Conservation (phyloP, 2,329 filamentous ascomycete genomes). For the Xylariaceae sp. region DNA sequence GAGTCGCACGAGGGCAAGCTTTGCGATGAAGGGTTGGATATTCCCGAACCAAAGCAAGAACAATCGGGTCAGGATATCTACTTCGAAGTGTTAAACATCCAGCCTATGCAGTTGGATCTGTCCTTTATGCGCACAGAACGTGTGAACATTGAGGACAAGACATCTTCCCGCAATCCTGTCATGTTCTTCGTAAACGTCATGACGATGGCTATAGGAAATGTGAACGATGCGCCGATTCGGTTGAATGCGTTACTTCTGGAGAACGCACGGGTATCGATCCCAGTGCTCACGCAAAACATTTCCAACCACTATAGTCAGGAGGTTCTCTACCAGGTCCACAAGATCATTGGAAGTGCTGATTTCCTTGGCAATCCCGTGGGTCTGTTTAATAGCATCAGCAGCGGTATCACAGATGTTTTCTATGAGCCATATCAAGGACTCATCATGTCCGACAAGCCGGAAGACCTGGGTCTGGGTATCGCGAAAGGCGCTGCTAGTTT, state of each 20-base stretch:
- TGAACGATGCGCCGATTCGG: conserved; percentile 93
- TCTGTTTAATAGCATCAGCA: conserved; percentile 96
- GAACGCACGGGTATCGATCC: conserved; percentile 86
- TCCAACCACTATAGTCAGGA: conserved; percentile 96
- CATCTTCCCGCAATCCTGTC: conserved; percentile 83
- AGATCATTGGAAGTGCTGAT: conserved; percentile 94
- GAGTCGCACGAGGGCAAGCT: conserved; percentile 74
- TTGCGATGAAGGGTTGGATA: conserved; percentile 84
- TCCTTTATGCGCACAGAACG: conserved; percentile 96
- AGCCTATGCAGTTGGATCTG: conserved; percentile 95
- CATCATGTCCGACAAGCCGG: conserved; percentile 91
- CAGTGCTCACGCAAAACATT: conserved; percentile 78
- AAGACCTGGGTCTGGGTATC: conserved; percentile 91
- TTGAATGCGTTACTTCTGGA: conserved; percentile 93
- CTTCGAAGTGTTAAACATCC: conserved; percentile 93
- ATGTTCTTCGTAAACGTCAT: conserved; percentile 99
- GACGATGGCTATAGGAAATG: conserved; percentile 98
- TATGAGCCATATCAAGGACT: conserved; percentile 98
- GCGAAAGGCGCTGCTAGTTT: conserved; percentile 96
- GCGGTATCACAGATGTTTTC: conserved; percentile 95
- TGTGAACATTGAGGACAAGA: conserved; percentile 93
- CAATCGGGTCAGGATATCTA: conserved; percentile 91
- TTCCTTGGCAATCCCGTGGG: conserved; percentile 97
- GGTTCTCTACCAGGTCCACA: conserved; percentile 91
- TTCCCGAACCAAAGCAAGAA: conserved; percentile 84